Conservation (phyloP, 345 rosid species). For the Stellera chamaejasme region DNA sequence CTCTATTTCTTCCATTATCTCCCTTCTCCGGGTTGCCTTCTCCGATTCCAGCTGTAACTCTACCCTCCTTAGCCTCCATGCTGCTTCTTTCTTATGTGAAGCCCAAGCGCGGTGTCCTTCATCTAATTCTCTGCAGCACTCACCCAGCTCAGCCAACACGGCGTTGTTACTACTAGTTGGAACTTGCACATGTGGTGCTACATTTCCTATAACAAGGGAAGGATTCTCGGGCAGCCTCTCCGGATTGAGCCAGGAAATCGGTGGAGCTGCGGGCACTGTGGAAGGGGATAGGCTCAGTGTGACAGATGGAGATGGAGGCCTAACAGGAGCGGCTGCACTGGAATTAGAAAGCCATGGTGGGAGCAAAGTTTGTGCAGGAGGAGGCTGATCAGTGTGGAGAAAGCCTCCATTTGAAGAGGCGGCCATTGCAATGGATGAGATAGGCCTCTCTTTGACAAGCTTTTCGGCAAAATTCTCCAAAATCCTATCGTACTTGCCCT, state of each 20-base stretch:
- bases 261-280: conserved; percentile 53
- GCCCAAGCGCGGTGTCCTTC: conserved; percentile 84
- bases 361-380: conserved; percentile 42
- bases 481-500: conserved; percentile 83
- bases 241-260: conserved; percentile 85
- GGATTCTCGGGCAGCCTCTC: conserved; percentile 43
- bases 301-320: conserved; percentile 70
- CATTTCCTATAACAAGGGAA: conserved; percentile 40
- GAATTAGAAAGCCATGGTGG: conserved; percentile 91
- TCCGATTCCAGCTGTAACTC: conserved; percentile 94
- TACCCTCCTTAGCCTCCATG: conserved; percentile 87
- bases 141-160: conserved; percentile 62
- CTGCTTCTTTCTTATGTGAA: conserved; percentile 87
- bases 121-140: conserved; percentile 86
- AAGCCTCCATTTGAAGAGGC: conserved; percentile 70
- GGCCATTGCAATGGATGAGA: conserved; percentile 57
- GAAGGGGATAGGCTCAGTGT: conserved; percentile 80
- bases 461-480: conserved; percentile 94
- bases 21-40: conserved; percentile 64
- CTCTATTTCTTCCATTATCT: conserved; percentile 87
- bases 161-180: conserved; percentile 45
- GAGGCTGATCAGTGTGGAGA: conserved; percentile 44
- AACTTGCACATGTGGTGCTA: conserved; percentile 31
- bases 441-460: conserved; percentile 66
- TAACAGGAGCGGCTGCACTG: conserved; percentile 34